Conservation (phyloP, 805 yeast genomes). For the Suhomyces canberraensis region DNA sequence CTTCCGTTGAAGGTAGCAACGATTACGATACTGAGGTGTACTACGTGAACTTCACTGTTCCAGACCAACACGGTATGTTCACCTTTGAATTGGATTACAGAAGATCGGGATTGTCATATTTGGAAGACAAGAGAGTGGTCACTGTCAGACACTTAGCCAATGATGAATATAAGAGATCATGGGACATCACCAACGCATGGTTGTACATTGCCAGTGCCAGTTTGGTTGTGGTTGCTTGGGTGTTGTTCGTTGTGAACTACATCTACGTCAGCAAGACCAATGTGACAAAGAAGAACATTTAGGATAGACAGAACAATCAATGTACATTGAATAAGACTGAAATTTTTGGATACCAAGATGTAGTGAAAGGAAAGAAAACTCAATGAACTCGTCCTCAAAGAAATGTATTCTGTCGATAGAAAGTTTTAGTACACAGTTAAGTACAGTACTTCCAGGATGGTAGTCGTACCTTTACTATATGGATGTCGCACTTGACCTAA, state of each 20-base stretch:
- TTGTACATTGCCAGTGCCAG: constrained; percentile 73
- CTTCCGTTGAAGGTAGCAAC: constrained; percentile 30
- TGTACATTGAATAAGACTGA: no score
- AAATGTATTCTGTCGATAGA: no score
- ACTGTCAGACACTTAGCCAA: constrained; percentile 93
- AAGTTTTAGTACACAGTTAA: no score
- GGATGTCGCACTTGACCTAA: no score
- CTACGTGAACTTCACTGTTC: constrained; percentile 61
- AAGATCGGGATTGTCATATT: constrained; percentile 69
- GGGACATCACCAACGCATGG: constrained; percentile 93
- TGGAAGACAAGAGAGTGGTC: constrained; percentile 64
- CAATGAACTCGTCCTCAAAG: no score
- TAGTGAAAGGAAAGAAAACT: no score
- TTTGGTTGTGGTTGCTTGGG: constrained; percentile 73
- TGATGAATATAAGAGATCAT: constrained; percentile 89
- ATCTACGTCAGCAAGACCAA: constrained; percentile 38
- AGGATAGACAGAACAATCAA: not conserved
- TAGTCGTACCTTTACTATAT: no score
- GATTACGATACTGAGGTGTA: constrained; percentile 49
- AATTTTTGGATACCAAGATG: no score
- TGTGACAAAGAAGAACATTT: constrained; percentile 24
- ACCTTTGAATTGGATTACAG: constrained; percentile 77
- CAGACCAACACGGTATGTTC: constrained; percentile 97
- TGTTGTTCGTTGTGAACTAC: constrained; percentile 69
- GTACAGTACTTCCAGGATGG: no score